Conservation (phyloP, 352 stramenopile genomes). For the Paralagenidium karlingii region DNA sequence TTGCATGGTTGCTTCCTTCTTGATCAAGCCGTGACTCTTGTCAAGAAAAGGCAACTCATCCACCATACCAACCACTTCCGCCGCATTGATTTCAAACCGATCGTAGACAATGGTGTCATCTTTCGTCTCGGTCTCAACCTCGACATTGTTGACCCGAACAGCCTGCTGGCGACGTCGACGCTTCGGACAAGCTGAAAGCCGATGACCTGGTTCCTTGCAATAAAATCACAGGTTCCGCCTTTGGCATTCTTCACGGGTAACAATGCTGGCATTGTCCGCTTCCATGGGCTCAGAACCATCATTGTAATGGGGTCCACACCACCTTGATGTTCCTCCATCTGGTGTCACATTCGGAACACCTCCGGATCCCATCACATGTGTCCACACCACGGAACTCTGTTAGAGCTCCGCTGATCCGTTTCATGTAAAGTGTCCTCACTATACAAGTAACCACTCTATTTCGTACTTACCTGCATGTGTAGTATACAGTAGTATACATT, state of each 20-base stretch:
- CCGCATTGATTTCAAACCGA: neutral
- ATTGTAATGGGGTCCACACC: neutral
- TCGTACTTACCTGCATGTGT: no score
- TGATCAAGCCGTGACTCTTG: neutral
- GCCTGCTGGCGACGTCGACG: no score
- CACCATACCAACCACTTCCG: no score
- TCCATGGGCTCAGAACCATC: neutral
- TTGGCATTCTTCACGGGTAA: neutral
- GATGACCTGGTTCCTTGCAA: neutral
- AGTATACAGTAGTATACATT: no score
- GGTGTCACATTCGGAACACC: no score
- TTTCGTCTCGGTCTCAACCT: neutral
- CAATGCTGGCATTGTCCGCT: neutral
- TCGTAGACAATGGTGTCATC: constrained; percentile 1
- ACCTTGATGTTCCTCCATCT: no score
- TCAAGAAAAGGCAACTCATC: no score
- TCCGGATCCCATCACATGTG: no score
- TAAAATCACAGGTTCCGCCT: neutral
- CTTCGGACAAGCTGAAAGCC: neutral
- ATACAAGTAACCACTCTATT: no score
- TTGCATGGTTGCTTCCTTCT: neutral
- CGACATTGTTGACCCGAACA: constrained; percentile 1
- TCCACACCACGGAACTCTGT: no score
- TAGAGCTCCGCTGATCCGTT: no score
- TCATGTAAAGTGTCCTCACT: no score